Evolutionary conservation across 345 rosid species (phyloP), one percentile per base, ranked within the genome.

Genomic region (Gossypium turneri): DNA sequence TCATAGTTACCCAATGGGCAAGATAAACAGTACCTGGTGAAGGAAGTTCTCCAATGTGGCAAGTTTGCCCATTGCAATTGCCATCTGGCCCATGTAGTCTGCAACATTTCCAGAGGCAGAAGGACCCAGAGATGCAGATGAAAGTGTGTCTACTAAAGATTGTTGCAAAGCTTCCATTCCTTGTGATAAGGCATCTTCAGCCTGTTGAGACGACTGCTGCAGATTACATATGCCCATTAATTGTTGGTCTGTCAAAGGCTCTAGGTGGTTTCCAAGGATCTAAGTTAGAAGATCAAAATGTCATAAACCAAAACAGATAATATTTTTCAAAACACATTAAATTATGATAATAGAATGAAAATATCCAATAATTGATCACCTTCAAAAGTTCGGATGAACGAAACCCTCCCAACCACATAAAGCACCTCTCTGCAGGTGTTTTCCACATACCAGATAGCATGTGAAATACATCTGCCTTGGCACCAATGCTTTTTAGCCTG

Each of bases 341-440:
- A 2, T 75, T 41, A 70, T n/a, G 29, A 43, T 44, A 38, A 67
- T 43, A 56, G 60, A 50, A 3, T 19, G 2, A 27, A 59, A 19
- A 22, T 17, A 61, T 16, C 5, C 25, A 56, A 48, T 12, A 57
- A 9, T 38, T 7, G 20, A 59, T 67, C 74, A 92, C 98, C 94
- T 91, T 94, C 71, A 92, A 93, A 73, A 94, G 70, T 79, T 94
- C 98, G 17, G 98, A 94, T 15, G 98, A 91, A 51, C 97, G 89
- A 55, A 90, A 92, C n/a, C 98, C 98, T 59, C 98, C 98, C 78
- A 94, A 77, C 98, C 98, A 94, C 94, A 94, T 88, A 89, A 94
- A 94, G 65, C 90, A 89, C 72, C 98, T 87, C 84, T 94, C 98
- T 0, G 94, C 94, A 11, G 97, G 98, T 0, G 97, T 87, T 84